These are phyloP conservation scores for Corynascus novoguineensis DNA, from an alignment of 495 filamentous ascomycete genomes.

Conservation along the genomic window DNA sequence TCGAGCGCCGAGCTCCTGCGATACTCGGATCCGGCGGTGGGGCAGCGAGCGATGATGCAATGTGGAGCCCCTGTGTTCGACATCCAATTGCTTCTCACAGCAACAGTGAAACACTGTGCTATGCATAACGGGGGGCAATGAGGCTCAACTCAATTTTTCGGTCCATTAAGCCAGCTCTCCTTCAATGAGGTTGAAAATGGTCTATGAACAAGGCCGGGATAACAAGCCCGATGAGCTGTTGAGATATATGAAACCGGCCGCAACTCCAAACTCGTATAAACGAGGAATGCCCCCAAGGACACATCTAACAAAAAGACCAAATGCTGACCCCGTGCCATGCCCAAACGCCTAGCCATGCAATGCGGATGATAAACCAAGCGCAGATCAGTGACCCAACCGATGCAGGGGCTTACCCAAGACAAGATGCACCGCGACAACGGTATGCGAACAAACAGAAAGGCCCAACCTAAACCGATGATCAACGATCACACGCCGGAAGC, in stretches of 20 bases:
- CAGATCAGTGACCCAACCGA: background rate
- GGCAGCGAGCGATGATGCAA: constrained; percentile 28
- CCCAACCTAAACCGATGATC: constrained; percentile 28
- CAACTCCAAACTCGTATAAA: background rate
- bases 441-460: background rate
- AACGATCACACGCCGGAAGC: constrained; percentile 28
- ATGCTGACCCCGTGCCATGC: background rate
- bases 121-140: too few relatives aligned
- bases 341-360: constrained; percentile 3
- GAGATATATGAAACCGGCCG: too few relatives aligned
- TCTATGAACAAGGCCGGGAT: too few relatives aligned
- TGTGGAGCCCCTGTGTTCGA: constrained; percentile 13
- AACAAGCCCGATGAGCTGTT: too few relatives aligned
- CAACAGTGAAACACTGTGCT: too few relatives aligned
- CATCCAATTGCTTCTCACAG: too few relatives aligned
- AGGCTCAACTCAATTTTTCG: too few relatives aligned
- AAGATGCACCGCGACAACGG: background rate
- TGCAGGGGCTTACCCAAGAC: background rate
- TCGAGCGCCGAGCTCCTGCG: constrained; percentile 3
- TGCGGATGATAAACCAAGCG: background rate
- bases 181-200: too few relatives aligned
- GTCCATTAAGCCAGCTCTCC: too few relatives aligned
- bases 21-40: constrained; percentile 8
- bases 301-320: background rate
- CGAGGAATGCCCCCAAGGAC: background rate